Percentiles rank a stretch among this genome's conserved stretches.
These are phyloP conservation scores for Medicago arabica DNA, from an alignment of 306 rosid genomes.

Conservation along the genomic window DNA sequence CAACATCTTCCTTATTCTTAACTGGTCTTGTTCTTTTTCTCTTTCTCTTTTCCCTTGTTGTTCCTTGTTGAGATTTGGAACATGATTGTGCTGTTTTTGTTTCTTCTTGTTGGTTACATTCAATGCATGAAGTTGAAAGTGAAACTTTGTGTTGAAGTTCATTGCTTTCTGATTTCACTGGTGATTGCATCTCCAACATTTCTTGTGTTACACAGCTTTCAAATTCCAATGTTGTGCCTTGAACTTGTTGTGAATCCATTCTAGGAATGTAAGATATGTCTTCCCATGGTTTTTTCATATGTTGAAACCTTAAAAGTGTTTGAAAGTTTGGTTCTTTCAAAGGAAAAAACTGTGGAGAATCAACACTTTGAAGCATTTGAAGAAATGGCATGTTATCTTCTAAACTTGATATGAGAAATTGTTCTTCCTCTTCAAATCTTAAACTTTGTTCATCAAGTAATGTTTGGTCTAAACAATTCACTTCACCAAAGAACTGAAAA, in stretches of 20 bases:
- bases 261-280: slow-evolving; percentile 30
- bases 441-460: slow-evolving; percentile 46
- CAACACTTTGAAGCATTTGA: slow-evolving; percentile 83
- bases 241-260: slow-evolving; percentile 56
- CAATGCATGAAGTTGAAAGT: slow-evolving; percentile 50
- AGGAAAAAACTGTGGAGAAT: slow-evolving; percentile 59
- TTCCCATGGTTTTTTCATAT: slow-evolving; percentile 65
- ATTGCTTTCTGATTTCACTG: slow-evolving; percentile 70
- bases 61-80: slow-evolving; percentile 39
- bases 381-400: slow-evolving; percentile 82
- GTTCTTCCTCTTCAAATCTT: slow-evolving; percentile 53
- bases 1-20: slow-evolving; percentile 92
- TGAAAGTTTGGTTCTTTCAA: slow-evolving; percentile 76
- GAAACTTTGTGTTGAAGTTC: too few species aligned
- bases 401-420: slow-evolving; percentile 48
- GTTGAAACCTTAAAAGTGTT: slow-evolving; percentile 69
- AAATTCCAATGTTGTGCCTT: slow-evolving; percentile 49
- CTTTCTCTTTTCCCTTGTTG: slow-evolving; percentile 64
- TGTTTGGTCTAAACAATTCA: slow-evolving; percentile 60
- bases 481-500: slow-evolving; percentile 67
- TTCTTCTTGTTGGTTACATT: slow-evolving; percentile 54
- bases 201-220: slow-evolving; percentile 80
- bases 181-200: slow-evolving; percentile 60
- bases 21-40: slow-evolving; percentile 75
- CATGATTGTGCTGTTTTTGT: slow-evolving; percentile 20